A percentile compares a stretch with the other conserved stretches of the same genome.
phyloP scores from a whole-genome alignment of 2,329 filamentous ascomycete species.

The Colletotrichum endophyticum region DNA sequence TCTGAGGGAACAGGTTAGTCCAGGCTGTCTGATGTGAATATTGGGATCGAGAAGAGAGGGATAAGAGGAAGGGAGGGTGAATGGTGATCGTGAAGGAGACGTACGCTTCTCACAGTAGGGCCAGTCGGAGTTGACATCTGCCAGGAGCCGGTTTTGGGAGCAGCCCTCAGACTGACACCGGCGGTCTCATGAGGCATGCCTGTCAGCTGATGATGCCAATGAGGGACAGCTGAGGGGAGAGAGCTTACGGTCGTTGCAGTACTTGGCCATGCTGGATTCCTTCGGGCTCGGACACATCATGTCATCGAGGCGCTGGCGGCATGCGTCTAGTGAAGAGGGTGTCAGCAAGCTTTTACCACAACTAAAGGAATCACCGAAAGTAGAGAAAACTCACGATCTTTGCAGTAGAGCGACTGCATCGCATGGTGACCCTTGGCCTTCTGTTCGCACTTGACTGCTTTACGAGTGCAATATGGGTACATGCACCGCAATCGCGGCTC shows the following conservation, averaged over 20 bases:
- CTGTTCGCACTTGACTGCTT: slow-evolving; percentile 15
- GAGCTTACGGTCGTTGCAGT: slow-evolving; percentile 21
- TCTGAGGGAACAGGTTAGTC: background rate
- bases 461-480: slow-evolving; percentile 3
- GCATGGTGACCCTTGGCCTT: background rate
- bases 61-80: background rate
- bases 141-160: background rate
- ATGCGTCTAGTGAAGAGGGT: slow-evolving; percentile 1
- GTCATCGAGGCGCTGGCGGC: slow-evolving; percentile 18
- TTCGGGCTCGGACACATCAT: slow-evolving; percentile 22
- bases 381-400: slow-evolving; percentile 12
- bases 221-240: background rate
- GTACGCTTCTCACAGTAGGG: slow-evolving; percentile 22
- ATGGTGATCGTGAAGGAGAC: background rate
- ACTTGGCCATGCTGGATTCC: slow-evolving; percentile 1
- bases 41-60: background rate
- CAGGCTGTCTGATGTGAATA: background rate
- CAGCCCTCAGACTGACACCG: slow-evolving; percentile 19
- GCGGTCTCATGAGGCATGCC: background rate
- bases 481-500: background rate
- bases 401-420: slow-evolving; percentile 20
- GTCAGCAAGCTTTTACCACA: too few relatives aligned
- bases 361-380: too few relatives aligned
- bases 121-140: slow-evolving; percentile 11
- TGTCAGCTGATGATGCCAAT: too few relatives aligned